Percentiles rank a stretch among this genome's conserved stretches.
These are phyloP conservation scores for Exutisphaerella laricina DNA, from an alignment of 2,329 filamentous ascomycete species.

Conservation along the genomic window DNA sequence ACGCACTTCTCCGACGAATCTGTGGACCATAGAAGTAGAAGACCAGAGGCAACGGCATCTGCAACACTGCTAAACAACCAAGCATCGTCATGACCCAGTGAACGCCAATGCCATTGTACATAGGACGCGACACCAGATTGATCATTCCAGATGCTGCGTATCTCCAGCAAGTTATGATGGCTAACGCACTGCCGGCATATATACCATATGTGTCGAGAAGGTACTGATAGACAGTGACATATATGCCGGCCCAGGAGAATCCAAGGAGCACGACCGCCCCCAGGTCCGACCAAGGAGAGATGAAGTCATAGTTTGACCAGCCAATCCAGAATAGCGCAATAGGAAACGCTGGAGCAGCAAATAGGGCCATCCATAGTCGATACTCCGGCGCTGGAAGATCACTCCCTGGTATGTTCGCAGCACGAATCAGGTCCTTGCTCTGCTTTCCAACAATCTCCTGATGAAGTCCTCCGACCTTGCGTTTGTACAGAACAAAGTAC, in stretches of 20 bases:
- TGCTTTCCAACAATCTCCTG: slow-evolving; percentile 11
- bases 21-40: slow-evolving; percentile 22
- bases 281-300: slow-evolving; percentile 45
- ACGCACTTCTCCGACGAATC: slow-evolving; percentile 34
- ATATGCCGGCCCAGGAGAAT: slow-evolving; percentile 44
- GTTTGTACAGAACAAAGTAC: slow-evolving; percentile 17
- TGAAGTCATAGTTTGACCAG: slow-evolving; percentile 40
- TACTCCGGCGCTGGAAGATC: slow-evolving; percentile 32
- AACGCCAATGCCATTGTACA: slow-evolving; percentile 38
- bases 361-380: slow-evolving; percentile 41
- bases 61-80: slow-evolving; percentile 31
- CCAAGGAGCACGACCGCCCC: slow-evolving; percentile 42
- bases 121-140: slow-evolving; percentile 37
- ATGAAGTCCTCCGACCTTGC: slow-evolving; percentile 24
- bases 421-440: slow-evolving; percentile 4
- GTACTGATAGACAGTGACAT: slow-evolving; percentile 36
- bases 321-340: slow-evolving; percentile 49
- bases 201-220: slow-evolving; percentile 38
- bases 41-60: slow-evolving; percentile 21
- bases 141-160: slow-evolving; percentile 37
- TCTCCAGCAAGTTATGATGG: slow-evolving; percentile 30
- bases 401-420: slow-evolving; percentile 15
- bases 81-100: slow-evolving; percentile 42
- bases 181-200: slow-evolving; percentile 41
- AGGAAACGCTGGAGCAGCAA: slow-evolving; percentile 41